Evolutionary conservation across 1,284 basidiomycete species (phyloP), one percentile per base, ranked within the genome.

Genomic region (Ustilago cynodontis): DNA sequence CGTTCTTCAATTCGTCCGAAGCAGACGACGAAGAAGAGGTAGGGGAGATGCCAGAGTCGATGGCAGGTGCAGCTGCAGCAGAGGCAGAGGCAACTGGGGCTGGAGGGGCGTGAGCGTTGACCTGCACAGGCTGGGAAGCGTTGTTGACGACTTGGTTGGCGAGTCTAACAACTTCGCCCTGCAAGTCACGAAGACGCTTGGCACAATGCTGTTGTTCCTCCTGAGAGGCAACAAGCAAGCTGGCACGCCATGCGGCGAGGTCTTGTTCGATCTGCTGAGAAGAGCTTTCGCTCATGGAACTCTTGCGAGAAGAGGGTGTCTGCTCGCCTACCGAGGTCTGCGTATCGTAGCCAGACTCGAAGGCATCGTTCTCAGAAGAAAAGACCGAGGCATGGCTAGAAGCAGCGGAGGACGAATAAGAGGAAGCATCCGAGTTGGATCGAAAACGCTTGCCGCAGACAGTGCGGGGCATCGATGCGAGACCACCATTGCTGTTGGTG

Each of bases 371-470:
- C 33, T 71, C 69, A 2, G 62, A 57, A 9, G 77, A 77, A 41
- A 80, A 80, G 50, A 76, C 69, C 41, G 75, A 79, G 47, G 78
- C 74, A 26, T 65, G 49, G 22, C 71, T 68, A 1, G 78, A 73
- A n/a, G 61, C 58, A 22, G 67, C 60, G 7, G 75, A 71, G 11
- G 63, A 58, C 22, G 71, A 69, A n/a, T 52, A 74, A 14, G 69
- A 65, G 10, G 73, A 76, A 45, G 68, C 73, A 28, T 65, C 59
- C 60, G 73, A 77, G 59, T 68, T 71, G 61, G 74, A 68, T 39
- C 74, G 74, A 18, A 69, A 71, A 9, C 74, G 69, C 59, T 77
- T 77, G 62, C 74, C 74, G 59, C 65, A 69, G 47, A 68, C 28
- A n/a, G 61, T 65, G 24, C 60, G 57, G 13, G 45, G 47, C 54